Evolutionary conservation across 768 basidiomycete genomes (phyloP).

Genomic region (Russula olivacea): DNA sequence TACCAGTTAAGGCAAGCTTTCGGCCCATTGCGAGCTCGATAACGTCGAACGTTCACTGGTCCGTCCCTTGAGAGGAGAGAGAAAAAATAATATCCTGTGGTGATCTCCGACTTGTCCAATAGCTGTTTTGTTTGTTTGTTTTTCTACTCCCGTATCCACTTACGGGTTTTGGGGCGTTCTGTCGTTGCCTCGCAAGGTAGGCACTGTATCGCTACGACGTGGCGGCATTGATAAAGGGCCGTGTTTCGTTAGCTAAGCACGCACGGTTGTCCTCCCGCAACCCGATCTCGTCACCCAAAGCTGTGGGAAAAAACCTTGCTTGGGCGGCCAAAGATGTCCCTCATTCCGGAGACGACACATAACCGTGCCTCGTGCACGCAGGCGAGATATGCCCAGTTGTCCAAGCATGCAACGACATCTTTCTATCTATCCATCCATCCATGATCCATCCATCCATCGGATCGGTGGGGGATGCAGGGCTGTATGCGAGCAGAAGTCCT

Average conservation of each 20-base stretch:
- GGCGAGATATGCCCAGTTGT: slow-evolving; percentile 1
- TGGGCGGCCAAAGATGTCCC: neutral
- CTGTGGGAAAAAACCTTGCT: neutral
- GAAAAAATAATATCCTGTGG: neutral
- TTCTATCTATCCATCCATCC: neutral
- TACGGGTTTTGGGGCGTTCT: neutral
- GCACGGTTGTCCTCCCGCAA: neutral
- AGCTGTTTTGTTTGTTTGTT: slow-evolving; percentile 1
- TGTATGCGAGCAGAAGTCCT: neutral
- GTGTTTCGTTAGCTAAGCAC: neutral
- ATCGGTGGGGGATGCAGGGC: neutral
- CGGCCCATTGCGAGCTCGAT: neutral
- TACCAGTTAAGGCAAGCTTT: neutral
- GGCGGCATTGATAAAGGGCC: neutral
- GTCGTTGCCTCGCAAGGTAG: neutral
- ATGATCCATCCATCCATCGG: neutral
- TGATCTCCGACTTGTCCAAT: neutral
- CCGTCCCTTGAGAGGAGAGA: neutral
- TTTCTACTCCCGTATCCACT: slow-evolving; percentile 3
- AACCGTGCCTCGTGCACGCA: neutral
- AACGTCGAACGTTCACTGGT: neutral
- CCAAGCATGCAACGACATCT: neutral
- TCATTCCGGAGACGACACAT: neutral
- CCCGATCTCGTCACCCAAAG: neutral
- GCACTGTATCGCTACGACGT: neutral